phyloP scores from a whole-genome alignment of 2,329 filamentous ascomycete genomes.

The Clonostachys solani region DNA sequence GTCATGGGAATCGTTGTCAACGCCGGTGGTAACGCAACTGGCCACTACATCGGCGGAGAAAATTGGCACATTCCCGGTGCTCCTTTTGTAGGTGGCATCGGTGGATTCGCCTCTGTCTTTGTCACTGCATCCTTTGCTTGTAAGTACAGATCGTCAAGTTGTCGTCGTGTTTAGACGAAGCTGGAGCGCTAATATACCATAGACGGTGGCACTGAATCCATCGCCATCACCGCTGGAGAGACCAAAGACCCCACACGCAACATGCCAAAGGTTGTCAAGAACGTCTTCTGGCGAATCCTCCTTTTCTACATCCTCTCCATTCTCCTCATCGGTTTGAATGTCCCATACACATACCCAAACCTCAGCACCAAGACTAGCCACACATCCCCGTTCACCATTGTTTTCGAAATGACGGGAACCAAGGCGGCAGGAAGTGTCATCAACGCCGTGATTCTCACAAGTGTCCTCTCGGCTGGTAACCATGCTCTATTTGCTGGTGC shows the following conservation, averaged over 20 bases:
- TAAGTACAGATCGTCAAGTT: constrained; percentile 17
- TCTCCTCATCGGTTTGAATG: constrained; percentile 25
- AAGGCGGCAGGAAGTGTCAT: constrained; percentile 46
- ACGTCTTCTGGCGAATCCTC: constrained; percentile 61
- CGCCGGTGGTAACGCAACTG: too few relatives aligned
- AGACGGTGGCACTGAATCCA: constrained; percentile 51
- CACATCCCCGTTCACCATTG: constrained; percentile 46
- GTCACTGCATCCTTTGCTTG: constrained; percentile 55
- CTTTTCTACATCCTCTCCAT: constrained; percentile 47
- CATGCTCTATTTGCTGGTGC: too few relatives aligned
- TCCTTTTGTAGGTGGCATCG: constrained; percentile 60
- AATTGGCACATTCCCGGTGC: constrained; percentile 52
- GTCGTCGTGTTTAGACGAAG: background rate
- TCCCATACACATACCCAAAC: constrained; percentile 2
- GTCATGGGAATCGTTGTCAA: too few relatives aligned
- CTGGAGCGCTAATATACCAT: background rate
- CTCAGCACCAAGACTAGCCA: constrained; percentile 7
- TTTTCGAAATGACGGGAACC: constrained; percentile 54
- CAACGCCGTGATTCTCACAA: constrained; percentile 36
- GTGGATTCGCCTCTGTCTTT: constrained; percentile 48
- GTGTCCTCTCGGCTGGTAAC: too few relatives aligned
- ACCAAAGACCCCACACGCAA: constrained; percentile 58
- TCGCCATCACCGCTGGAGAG: constrained; percentile 63
- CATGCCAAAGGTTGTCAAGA: constrained; percentile 59
- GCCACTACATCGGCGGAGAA: too few relatives aligned